Evolutionary conservation across 768 basidiomycete genomes (phyloP), one percentile per base, ranked within the genome.

Genomic region (Termitomyces sp.): DNA sequence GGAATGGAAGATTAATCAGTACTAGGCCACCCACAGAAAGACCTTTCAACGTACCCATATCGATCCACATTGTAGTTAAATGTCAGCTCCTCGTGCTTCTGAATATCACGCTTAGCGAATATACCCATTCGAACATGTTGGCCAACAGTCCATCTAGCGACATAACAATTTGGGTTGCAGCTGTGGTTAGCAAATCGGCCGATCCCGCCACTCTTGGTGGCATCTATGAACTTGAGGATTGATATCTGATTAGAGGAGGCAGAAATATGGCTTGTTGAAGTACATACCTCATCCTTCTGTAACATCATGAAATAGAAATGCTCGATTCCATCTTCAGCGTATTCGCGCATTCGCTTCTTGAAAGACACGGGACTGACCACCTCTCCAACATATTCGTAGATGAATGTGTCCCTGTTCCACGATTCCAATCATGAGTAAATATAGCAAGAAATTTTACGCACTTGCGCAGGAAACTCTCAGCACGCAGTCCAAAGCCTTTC

Each of bases 241-340:
- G 30, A 37, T 26, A 31, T 23, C n/a, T 21, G 3, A 41, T 50
- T 23, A 47, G 46, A 38, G 38, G 33, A 41, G 33, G 31, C 37
- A 38, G 26, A 45, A 12, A 37, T 9, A 43, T 10, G 51, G 40
- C 23, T 56, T 14, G 26, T 31, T 46, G 26, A 41, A 35, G 17
- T 14, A 71, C 83, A 54, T 62, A 94, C 95, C 82, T 98, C 94
- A 63, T 96, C 94, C 67, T 91, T 94, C 73, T 99, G 97, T 56
- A 99, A 72, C 90, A 96, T 95, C 97, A 98, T 99, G 69, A 99
- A 99, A 74, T 98, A 99, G 64, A 98, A 99, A 70, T 98, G 97
- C 52, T 83, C 79, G 61, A 98, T 94, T 17, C 96, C 96, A 68
- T 97, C 92, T 43, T 86, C 83, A 2, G 84, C 95, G 68, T 99